phyloP scores from a whole-genome alignment of 305 asterid genomes.

The Fraxinus baroniana region DNA sequence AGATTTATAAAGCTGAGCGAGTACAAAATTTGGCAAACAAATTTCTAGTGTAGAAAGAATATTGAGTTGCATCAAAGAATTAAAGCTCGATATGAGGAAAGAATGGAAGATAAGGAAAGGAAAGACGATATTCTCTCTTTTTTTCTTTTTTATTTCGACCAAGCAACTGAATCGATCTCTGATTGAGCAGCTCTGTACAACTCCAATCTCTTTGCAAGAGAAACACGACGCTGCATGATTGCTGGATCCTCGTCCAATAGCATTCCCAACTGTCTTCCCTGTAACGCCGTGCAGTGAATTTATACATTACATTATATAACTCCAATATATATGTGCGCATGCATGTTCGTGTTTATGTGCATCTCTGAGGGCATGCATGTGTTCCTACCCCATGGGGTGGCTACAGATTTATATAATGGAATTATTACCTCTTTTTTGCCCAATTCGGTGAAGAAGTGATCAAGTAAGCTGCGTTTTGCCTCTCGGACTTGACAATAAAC shows the following conservation, averaged over 20 bases:
- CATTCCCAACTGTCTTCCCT: conserved; percentile 59
- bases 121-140: neutral
- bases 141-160: conserved; percentile 44
- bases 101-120: neutral
- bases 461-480: conserved; percentile 77
- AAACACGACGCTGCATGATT: conserved; percentile 55
- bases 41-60: neutral
- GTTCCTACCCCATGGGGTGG: neutral
- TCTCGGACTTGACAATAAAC: conserved; percentile 81
- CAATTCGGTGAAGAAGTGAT: conserved; percentile 60
- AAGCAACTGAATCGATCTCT: conserved; percentile 71
- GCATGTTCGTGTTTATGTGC: neutral
- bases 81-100: neutral
- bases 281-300: conserved; percentile 2
- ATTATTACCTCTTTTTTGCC: conserved; percentile 62
- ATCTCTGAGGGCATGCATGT: neutral
- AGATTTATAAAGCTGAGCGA: neutral
- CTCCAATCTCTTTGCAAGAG: conserved; percentile 73
- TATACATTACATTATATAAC: neutral
- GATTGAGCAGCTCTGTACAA: conserved; percentile 67
- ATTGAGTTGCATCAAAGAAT: neutral
- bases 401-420: neutral
- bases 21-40: neutral
- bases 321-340: neutral
- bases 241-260: conserved; percentile 83